A percentile compares a stretch with the other conserved stretches of the same genome.
These are phyloP conservation scores for Gentiana straminea DNA, from an alignment of 257 asterid species.

Conservation along the genomic window DNA sequence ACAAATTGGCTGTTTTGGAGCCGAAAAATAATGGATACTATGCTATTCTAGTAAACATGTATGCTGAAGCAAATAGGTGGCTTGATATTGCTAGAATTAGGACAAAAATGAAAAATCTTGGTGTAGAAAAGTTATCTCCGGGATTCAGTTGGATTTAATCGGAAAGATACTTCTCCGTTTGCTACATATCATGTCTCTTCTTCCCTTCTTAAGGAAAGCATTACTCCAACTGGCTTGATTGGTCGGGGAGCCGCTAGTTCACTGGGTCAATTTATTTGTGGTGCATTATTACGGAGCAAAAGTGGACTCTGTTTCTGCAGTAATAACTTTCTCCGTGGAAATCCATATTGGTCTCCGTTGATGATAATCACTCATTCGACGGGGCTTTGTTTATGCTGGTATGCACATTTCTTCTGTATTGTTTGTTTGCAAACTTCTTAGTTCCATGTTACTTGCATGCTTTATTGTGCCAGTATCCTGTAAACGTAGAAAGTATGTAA, in stretches of 20 bases:
- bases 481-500: too few relatives aligned
- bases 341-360: too few relatives aligned
- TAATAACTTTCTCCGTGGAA: too few relatives aligned
- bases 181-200: conserved; percentile 48
- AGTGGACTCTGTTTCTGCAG: too few relatives aligned
- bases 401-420: too few relatives aligned
- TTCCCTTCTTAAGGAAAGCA: conserved; percentile 36
- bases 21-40: conserved; percentile 54
- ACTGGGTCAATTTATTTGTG: too few relatives aligned
- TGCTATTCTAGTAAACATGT: conserved; percentile 51
- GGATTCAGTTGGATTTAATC: conserved; percentile 79
- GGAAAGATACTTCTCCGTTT: conserved; percentile 44
- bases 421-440: too few relatives aligned
- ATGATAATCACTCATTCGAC: too few relatives aligned
- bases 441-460: too few relatives aligned
- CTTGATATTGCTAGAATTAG: conserved; percentile 45
- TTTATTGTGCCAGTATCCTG: too few relatives aligned
- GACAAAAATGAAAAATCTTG: conserved; percentile 41
- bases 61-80: conserved; percentile 70
- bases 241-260: conserved; percentile 42
- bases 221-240: conserved; percentile 33
- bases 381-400: too few relatives aligned
- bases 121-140: conserved; percentile 50
- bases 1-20: conserved; percentile 42
- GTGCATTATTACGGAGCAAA: too few relatives aligned